A percentile compares a stretch with the other conserved stretches of the same genome.
Conservation (phyloP, 2,329 filamentous ascomycete genomes). For the Colletotrichum endophyticum region DNA sequence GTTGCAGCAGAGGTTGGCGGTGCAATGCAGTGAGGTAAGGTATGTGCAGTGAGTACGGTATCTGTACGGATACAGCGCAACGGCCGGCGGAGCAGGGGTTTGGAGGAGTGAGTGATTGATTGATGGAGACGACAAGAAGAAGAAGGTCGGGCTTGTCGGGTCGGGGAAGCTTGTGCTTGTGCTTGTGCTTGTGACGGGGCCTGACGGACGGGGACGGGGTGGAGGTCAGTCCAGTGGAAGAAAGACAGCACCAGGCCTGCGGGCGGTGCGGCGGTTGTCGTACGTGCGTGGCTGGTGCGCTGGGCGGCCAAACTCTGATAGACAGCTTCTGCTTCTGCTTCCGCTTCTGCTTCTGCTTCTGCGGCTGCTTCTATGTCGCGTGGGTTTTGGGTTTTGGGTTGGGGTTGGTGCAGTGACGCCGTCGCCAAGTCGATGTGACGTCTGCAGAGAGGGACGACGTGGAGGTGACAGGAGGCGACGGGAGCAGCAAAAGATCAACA, state of each 20-base stretch:
- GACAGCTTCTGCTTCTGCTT: background rate
- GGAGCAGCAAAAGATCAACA: background rate
- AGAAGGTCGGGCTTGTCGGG: conserved; percentile 5
- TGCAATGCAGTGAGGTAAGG: background rate
- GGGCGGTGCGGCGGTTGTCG: background rate
- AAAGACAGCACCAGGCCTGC: too few relatives aligned
- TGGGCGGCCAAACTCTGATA: background rate
- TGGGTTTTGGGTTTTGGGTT: background rate
- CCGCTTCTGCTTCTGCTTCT: background rate
- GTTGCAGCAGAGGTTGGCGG: background rate
- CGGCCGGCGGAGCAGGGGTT: background rate
- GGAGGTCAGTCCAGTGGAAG: background rate
- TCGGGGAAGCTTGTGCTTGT: conserved; percentile 13
- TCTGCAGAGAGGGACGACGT: background rate
- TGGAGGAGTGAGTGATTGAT: background rate
- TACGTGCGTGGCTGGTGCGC: background rate
- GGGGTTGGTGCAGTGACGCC: background rate
- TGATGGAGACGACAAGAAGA: background rate
- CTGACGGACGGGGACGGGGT: background rate
- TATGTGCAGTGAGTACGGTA: background rate
- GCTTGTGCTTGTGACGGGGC: background rate
- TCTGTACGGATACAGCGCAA: background rate
- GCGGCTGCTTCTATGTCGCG: background rate
- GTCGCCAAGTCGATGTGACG: conserved; percentile 16
- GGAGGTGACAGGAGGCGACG: background rate